Conservation (phyloP, 106 monocot species). For the Dioscorea zingiberensis region DNA sequence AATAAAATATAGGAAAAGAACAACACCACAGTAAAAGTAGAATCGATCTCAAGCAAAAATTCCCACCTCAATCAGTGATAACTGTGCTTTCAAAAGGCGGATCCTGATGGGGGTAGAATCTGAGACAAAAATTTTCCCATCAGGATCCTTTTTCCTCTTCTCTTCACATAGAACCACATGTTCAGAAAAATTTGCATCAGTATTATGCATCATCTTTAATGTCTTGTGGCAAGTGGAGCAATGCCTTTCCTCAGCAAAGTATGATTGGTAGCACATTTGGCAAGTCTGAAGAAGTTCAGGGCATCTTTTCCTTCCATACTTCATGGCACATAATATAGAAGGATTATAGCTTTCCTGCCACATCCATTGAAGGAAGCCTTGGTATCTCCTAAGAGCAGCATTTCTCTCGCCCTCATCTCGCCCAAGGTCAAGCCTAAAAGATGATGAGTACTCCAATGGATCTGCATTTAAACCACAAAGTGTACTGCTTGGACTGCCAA, state of each 20-base stretch:
- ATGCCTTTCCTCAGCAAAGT: constrained; percentile 70
- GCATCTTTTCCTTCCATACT: constrained; percentile 79
- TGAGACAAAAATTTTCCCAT: constrained; percentile 35
- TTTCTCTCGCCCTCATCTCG: constrained; percentile 51
- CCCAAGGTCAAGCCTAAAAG: constrained; percentile 73
- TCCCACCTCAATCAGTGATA: constrained; percentile 62
- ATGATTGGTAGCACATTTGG: constrained; percentile 53
- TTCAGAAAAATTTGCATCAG: constrained; percentile 52
- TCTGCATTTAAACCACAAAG: constrained; percentile 35
- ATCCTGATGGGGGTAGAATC: constrained; percentile 50
- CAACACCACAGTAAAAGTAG: not conserved
- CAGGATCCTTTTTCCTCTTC: constrained; percentile 39
- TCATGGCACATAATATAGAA: constrained; percentile 49
- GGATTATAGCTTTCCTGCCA: constrained; percentile 65
- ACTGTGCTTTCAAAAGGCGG: constrained; percentile 56
- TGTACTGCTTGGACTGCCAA: constrained; percentile 59
- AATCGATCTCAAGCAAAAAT: no score
- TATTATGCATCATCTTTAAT: constrained; percentile 44
- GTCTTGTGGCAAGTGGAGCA: constrained; percentile 72
- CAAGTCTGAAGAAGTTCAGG: constrained; percentile 54
- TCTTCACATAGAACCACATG: constrained; percentile 53
- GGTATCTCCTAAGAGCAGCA: constrained; percentile 57
- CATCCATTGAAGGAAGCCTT: constrained; percentile 60
- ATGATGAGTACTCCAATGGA: constrained; percentile 34
- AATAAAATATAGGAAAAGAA: not conserved